Evolutionary conservation across 179 eudicot species (phyloP), one percentile per base, ranked within the genome.

Genomic region (Patellifolia procumbens): DNA sequence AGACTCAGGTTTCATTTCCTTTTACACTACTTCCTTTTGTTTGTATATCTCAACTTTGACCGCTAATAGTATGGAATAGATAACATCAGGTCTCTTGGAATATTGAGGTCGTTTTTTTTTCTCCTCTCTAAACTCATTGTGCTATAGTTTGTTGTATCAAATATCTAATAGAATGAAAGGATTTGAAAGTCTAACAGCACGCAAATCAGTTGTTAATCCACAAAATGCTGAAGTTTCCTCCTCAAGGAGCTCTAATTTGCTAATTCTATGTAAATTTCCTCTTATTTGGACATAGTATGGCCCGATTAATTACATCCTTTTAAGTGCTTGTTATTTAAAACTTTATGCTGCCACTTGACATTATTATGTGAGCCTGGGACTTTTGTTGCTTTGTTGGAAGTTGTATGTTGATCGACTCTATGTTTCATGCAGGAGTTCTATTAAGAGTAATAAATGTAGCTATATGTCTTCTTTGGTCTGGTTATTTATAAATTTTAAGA

Each of bases 1-100:
- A 64, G 95, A 92, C 71, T 71, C 99, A 95, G 99, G 99, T 95
- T 81, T 78, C 68, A 35, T 80, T 48, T 76, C 68, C 65, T 78
- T 69, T 53, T 70, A 20, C 43, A 72, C 43, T 61, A 5, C 28
- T 59, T 39, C 59, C 31, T 62, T 20, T 45, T 42, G 22, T 39
- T 59, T 12, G 11, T 39, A 26, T 45, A 22, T 29, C 46, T 68
- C n/a, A 7, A 7, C 13, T 45, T 8, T 20, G 22, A 46, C 37
- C 16, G 20, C 31, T 28, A 72, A 58, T 15, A 46, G 4, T 60
- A 61, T 46, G 46, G 61, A 37, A 19, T 13, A 37, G 45, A 9
- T 74, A 17, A 51, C 4, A 34, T 15, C 39, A 64, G 48, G 16
- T 58, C 48, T 61, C 52, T 32, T 52, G 65, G 48, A 35, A 31